phyloP scores from a whole-genome alignment of 768 basidiomycete genomes.

The Tylopilus subfusipes region DNA sequence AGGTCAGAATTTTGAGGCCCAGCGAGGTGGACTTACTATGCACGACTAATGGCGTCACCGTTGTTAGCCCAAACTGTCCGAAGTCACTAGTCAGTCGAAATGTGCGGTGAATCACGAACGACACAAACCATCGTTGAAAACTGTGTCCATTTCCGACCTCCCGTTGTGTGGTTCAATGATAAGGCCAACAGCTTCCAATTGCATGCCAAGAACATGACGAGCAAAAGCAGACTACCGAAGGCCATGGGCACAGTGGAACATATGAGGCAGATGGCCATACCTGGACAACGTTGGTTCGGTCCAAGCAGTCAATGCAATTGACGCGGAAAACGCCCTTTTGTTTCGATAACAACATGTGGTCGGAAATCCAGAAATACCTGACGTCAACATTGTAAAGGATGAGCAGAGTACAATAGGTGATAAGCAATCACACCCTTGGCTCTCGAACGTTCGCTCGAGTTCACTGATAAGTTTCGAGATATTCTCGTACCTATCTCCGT shows the following conservation, averaged over 20 bases:
- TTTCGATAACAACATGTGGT: constrained; percentile 63
- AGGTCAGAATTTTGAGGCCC: neutral
- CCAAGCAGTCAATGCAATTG: constrained; percentile 95
- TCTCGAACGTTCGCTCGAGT: constrained; percentile 72
- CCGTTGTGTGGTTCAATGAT: constrained; percentile 50
- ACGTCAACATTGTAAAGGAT: neutral
- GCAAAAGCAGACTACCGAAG: constrained; percentile 80
- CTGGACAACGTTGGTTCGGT: constrained; percentile 93
- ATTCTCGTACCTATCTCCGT: constrained; percentile 71
- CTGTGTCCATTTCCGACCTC: constrained; percentile 60
- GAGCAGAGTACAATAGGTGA: neutral
- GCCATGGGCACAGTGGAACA: constrained; percentile 3
- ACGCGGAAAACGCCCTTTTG: constrained; percentile 87
- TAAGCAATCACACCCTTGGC: constrained; percentile 60
- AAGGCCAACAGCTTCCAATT: constrained; percentile 71
- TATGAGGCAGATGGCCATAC: constrained; percentile 34
- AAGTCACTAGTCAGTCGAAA: neutral
- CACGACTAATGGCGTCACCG: constrained; percentile 89
- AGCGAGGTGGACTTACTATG: constrained; percentile 55
- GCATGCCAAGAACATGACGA: constrained; percentile 71
- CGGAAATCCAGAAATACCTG: constrained; percentile 82
- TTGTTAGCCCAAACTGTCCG: constrained; percentile 93
- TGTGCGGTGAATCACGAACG: neutral
- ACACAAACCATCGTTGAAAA: constrained; percentile 71
- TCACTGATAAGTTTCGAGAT: constrained; percentile 70